phyloP scores from a whole-genome alignment of 73 alveolate species.

The Effrenium voratum region DNA sequence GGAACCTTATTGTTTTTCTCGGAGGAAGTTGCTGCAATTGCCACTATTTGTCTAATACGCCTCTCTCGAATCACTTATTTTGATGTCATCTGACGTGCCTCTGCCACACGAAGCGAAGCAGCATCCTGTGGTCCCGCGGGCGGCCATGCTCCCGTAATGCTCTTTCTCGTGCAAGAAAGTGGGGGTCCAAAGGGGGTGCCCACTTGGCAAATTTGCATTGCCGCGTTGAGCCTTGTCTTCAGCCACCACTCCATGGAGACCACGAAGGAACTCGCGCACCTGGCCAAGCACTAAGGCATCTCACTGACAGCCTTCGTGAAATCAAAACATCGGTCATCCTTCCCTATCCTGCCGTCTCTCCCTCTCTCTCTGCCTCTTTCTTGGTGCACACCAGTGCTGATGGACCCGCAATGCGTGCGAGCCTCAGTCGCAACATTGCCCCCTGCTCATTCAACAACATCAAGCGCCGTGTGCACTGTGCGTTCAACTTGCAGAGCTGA shows the following conservation, averaged over 20 bases:
- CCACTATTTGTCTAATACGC: too few relatives aligned
- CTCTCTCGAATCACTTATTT: too few relatives aligned
- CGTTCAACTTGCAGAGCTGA: too few relatives aligned
- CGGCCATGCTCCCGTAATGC: background rate
- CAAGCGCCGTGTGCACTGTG: too few relatives aligned
- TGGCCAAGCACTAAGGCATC: background rate
- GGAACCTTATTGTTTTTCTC: too few relatives aligned
- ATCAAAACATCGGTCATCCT: background rate
- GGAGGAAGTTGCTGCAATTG: too few relatives aligned
- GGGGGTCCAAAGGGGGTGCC: too few relatives aligned
- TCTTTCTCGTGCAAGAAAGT: too few relatives aligned
- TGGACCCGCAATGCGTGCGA: conserved; percentile 73
- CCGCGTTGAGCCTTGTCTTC: conserved; percentile 52
- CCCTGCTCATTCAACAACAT: too few relatives aligned
- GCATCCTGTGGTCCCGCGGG: background rate
- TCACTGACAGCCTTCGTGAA: background rate
- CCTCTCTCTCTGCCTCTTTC: background rate
- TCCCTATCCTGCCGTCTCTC: background rate
- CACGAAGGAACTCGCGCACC: conserved; percentile 77
- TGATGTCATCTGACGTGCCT: too few relatives aligned
- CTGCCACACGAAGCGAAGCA: conserved; percentile 25
- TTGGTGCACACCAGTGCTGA: conserved; percentile 82
- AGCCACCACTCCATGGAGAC: conserved; percentile 78
- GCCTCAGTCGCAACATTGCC: conserved; percentile 60
- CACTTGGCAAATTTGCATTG: background rate